Evolutionary conservation across 1,284 basidiomycete species (phyloP).

Genomic region (Cutaneotrichosporon spelunceum): DNA sequence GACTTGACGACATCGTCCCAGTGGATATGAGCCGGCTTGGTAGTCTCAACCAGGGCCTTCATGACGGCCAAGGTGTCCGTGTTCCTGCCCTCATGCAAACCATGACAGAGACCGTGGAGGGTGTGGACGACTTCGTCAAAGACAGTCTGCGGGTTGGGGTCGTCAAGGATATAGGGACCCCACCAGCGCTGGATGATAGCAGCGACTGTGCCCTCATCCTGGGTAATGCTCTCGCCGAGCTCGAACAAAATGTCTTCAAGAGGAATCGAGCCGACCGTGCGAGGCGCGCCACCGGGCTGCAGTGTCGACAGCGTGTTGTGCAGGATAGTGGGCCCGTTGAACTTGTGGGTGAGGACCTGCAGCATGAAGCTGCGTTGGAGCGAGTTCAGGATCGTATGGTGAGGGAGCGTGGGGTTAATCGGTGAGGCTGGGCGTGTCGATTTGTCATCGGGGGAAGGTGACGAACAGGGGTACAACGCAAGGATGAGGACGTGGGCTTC

Average conservation of each 20-base stretch:
- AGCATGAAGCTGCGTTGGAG: constrained; percentile 44
- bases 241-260: constrained; percentile 51
- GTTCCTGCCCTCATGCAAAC: constrained; percentile 47
- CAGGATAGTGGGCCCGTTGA: constrained; percentile 49
- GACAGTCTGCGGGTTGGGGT: constrained; percentile 29
- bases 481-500: constrained; percentile 48
- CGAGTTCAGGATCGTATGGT: constrained; percentile 42
- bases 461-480: constrained; percentile 43
- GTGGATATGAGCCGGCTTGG: constrained; percentile 62
- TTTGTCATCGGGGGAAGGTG: constrained; percentile 24
- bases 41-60: constrained; percentile 70
- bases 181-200: constrained; percentile 50
- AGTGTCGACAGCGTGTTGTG: constrained; percentile 48
- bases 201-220: constrained; percentile 48
- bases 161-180: constrained; percentile 40
- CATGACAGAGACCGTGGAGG: constrained; percentile 43
- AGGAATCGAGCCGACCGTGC: constrained; percentile 38
- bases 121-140: constrained; percentile 39
- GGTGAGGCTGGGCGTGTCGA: constrained; percentile 42
- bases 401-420: constrained; percentile 46
- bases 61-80: constrained; percentile 48
- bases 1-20: constrained; percentile 65
- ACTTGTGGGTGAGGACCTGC: constrained; percentile 45
- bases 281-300: constrained; percentile 45
- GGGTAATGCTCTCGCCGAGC: constrained; percentile 49